phyloP scores from a whole-genome alignment of 352 stramenopile genomes.

The Thalassiosira hispida region DNA sequence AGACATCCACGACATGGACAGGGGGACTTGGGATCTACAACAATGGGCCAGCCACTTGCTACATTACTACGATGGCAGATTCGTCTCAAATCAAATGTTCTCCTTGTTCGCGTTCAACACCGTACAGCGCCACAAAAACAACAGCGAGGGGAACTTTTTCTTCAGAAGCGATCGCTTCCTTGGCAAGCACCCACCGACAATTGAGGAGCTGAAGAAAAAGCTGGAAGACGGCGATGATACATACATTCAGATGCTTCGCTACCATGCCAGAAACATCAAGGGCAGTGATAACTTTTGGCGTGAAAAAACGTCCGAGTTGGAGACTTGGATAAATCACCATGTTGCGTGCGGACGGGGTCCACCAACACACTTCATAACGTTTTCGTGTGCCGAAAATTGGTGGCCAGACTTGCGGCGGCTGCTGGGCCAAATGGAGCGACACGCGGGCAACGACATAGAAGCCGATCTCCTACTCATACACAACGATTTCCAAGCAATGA shows the following conservation, averaged over 20 bases:
- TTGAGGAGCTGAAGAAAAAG: slow-evolving; percentile 30
- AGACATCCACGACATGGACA: slow-evolving; percentile 24
- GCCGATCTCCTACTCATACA: background rate
- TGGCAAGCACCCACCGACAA: slow-evolving; percentile 17
- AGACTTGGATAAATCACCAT: slow-evolving; percentile 40
- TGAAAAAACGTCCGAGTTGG: slow-evolving; percentile 22
- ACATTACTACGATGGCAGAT: slow-evolving; percentile 36
- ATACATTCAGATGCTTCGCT: slow-evolving; percentile 25
- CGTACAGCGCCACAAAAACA: slow-evolving; percentile 25
- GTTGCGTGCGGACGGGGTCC: slow-evolving; percentile 18
- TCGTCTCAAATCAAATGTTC: slow-evolving; percentile 27
- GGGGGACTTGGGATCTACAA: slow-evolving; percentile 1
- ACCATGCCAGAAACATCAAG: slow-evolving; percentile 14
- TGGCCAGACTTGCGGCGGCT: slow-evolving; percentile 39
- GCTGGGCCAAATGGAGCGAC: slow-evolving; percentile 18
- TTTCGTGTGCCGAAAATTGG: slow-evolving; percentile 54
- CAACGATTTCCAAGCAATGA: slow-evolving; percentile 16
- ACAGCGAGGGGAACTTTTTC: slow-evolving; percentile 27
- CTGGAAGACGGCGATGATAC: slow-evolving; percentile 5
- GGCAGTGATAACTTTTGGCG: slow-evolving; percentile 35
- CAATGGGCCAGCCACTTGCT: slow-evolving; percentile 38
- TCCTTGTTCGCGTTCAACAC: slow-evolving; percentile 38
- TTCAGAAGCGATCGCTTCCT: slow-evolving; percentile 12
- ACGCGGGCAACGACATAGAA: slow-evolving; percentile 4
- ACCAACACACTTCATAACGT: slow-evolving; percentile 39